Percentiles rank a stretch among this genome's conserved stretches.
Conservation (phyloP, 371 early-diverging fungal species). For the Mortierella sp. region DNA sequence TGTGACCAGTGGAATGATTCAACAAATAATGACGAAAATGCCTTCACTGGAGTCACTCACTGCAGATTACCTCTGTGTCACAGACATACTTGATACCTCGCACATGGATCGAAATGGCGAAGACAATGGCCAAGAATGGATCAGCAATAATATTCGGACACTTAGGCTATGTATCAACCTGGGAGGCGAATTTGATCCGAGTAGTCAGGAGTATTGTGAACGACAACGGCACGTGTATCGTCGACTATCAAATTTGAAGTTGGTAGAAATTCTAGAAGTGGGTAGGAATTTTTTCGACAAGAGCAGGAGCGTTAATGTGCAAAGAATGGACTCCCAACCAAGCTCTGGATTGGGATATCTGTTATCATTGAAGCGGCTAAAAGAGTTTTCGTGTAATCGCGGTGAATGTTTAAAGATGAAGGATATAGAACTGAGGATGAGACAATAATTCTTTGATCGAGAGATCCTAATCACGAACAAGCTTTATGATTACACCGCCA, state of each 20-base stretch:
- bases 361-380: no score
- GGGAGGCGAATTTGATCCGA: background rate
- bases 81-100: background rate
- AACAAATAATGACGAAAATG: background rate
- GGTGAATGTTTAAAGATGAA: no score
- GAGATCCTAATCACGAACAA: no score
- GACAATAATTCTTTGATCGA: no score
- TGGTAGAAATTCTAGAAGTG: background rate
- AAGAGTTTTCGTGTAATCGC: no score
- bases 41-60: background rate
- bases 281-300: background rate
- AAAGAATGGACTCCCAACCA: no score
- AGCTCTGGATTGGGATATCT: no score
- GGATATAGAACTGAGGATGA: no score
- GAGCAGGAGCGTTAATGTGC: no score
- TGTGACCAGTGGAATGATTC: conserved; percentile 1
- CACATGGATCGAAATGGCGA: background rate
- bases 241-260: background rate
- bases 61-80: background rate
- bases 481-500: no score
- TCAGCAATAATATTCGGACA: background rate
- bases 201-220: background rate
- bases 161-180: background rate
- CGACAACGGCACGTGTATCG: background rate
- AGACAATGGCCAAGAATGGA: background rate